Conservation (phyloP, 805 yeast genomes). For the Dipodascopsis uninucleata region DNA sequence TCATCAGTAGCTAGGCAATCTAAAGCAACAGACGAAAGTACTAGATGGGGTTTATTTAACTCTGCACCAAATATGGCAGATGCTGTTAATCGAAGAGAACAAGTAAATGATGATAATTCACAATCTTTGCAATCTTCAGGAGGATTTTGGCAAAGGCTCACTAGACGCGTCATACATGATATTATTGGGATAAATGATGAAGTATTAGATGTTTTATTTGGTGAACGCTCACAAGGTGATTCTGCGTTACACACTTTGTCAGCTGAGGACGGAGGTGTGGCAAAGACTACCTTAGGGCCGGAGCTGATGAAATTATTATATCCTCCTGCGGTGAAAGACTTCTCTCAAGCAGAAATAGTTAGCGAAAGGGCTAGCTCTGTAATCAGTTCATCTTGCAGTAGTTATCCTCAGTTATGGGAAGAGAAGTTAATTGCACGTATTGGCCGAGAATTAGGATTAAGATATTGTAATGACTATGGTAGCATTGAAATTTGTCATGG, state of each 20-base stretch:
- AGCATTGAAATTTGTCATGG: conserved; percentile 21
- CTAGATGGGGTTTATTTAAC: too few relatives aligned
- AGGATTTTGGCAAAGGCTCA: conserved; percentile 23
- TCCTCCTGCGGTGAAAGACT: not conserved
- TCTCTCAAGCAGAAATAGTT: not conserved
- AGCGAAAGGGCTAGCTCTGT: conserved; percentile 14
- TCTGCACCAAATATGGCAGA: too few relatives aligned
- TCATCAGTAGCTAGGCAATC: too few relatives aligned
- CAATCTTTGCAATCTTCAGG: too few relatives aligned
- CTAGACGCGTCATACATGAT: conserved; percentile 31
- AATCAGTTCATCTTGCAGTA: conserved; percentile 13
- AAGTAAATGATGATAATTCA: too few relatives aligned
- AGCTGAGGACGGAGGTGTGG: not conserved
- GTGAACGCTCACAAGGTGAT: conserved; percentile 30
- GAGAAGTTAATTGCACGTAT: conserved; percentile 20
- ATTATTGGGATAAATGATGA: conserved; percentile 38
- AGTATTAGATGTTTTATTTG: conserved; percentile 38
- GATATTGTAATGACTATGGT: conserved; percentile 22
- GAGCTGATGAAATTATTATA: not conserved
- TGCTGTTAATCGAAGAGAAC: too few relatives aligned
- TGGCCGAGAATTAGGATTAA: conserved; percentile 14
- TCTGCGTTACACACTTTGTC: not conserved
- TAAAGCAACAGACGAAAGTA: too few relatives aligned
- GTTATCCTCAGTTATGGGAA: conserved; percentile 13
- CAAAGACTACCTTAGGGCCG: not conserved